A percentile compares a stretch with the other conserved stretches of the same genome.
phyloP scores from a whole-genome alignment of 129 eudicot species.

The Sambucus nigra region DNA sequence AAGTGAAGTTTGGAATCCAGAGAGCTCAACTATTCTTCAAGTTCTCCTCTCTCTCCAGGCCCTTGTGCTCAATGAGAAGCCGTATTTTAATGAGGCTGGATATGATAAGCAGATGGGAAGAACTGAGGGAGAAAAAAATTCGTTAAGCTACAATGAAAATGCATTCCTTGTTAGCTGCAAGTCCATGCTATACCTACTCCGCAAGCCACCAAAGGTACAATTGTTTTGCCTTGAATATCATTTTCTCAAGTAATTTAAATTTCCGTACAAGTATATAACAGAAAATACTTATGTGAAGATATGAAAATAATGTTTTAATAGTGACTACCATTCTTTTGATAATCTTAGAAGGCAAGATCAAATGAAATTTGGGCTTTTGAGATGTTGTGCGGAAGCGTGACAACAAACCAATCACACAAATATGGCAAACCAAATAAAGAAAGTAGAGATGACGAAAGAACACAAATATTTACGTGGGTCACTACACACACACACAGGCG shows the following conservation, averaged over 20 bases:
- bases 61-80: constrained; percentile 85
- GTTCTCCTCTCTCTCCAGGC: constrained; percentile 90
- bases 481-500: too few relatives aligned
- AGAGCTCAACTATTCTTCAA: constrained; percentile 79
- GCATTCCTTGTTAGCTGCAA: constrained; percentile 76
- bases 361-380: too few relatives aligned
- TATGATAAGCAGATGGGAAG: constrained; percentile 81
- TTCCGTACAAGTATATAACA: too few relatives aligned
- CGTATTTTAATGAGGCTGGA: constrained; percentile 95
- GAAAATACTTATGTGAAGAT: too few relatives aligned
- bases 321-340: too few relatives aligned
- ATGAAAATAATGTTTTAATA: too few relatives aligned
- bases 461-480: too few relatives aligned
- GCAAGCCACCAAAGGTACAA: constrained; percentile 82
- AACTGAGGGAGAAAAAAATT: constrained; percentile 87
- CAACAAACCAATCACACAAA: too few relatives aligned
- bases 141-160: constrained; percentile 84
- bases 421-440: too few relatives aligned
- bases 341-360: too few relatives aligned
- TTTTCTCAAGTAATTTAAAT: background rate
- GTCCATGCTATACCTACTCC: constrained; percentile 74
- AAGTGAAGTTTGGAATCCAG: constrained; percentile 85
- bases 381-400: too few relatives aligned
- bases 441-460: too few relatives aligned
- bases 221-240: background rate